phyloP scores from a whole-genome alignment of 202 grass and related monocot species.

The Bolboschoenoplectus hybrid region DNA sequence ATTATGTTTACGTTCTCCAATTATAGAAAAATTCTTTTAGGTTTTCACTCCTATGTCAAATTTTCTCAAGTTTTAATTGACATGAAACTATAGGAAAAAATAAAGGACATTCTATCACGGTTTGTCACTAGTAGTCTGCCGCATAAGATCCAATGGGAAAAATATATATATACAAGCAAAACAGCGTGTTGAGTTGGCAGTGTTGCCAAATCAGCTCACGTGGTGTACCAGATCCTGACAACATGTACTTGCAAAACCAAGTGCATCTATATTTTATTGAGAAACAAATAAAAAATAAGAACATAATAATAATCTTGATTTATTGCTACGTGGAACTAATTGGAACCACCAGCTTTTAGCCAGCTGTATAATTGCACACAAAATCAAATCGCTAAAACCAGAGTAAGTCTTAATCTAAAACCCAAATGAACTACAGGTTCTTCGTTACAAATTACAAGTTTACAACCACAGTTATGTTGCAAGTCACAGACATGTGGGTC shows the following conservation, averaged over 20 bases:
- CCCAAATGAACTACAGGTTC: background rate
- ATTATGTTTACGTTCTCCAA: background rate
- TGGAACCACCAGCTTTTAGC: conserved; percentile 18
- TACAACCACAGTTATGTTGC: background rate
- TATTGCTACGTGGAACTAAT: background rate
- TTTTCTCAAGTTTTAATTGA: background rate
- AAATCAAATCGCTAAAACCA: background rate
- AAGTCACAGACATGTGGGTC: background rate
- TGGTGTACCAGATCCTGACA: conserved; percentile 12
- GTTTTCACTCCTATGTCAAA: background rate
- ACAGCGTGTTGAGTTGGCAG: background rate
- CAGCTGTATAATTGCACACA: background rate
- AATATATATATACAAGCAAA: background rate
- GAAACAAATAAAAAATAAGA: background rate
- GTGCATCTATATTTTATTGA: background rate
- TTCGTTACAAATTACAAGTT: background rate
- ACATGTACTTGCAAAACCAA: background rate
- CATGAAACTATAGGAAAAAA: too few species aligned
- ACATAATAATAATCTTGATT: background rate
- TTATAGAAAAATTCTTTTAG: background rate
- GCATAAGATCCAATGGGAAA: too few species aligned
- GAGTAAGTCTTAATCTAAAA: background rate
- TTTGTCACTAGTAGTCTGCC: too few species aligned
- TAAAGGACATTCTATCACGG: too few species aligned
- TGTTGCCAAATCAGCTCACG: conserved; percentile 29